These are phyloP conservation scores for Flueggea neowawraea DNA, from an alignment of 441 rosid genomes.

Conservation along the genomic window DNA sequence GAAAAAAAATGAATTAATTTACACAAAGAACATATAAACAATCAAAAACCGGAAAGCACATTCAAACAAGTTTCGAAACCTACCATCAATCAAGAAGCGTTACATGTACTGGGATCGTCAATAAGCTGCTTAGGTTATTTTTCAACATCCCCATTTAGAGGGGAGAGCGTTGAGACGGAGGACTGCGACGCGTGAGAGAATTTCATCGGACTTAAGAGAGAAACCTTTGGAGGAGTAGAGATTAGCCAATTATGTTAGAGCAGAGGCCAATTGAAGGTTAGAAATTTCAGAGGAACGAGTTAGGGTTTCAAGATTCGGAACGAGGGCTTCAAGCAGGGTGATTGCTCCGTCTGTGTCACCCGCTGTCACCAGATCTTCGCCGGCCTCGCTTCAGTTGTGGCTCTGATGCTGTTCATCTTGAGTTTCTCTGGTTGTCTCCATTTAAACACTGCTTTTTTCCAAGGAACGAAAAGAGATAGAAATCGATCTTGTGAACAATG, in stretches of 20 bases:
- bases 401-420: neutral
- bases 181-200: conserved; percentile 48
- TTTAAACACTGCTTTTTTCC: too few species aligned
- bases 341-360: conserved; percentile 69
- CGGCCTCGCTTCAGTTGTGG: conserved; percentile 77
- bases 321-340: conserved; percentile 57
- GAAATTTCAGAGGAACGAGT: conserved; percentile 9
- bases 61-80: neutral
- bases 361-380: conserved; percentile 70
- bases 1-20: conserved; percentile 4
- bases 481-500: too few species aligned
- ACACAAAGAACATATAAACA: neutral
- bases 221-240: conserved; percentile 66
- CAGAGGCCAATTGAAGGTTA: conserved; percentile 55
- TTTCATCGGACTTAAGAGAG: conserved; percentile 77
- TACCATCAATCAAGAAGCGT: too few species aligned
- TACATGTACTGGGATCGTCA: too few species aligned
- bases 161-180: conserved; percentile 24
- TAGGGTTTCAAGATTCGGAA: conserved; percentile 33
- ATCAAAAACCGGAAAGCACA: too few species aligned
- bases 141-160: neutral
- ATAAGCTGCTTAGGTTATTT: too few species aligned
- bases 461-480: too few species aligned
- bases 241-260: conserved; percentile 56
- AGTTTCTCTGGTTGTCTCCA: too few species aligned